phyloP scores from a whole-genome alignment of 176 grass and related monocot species.

The Bothriochloa decipiens region DNA sequence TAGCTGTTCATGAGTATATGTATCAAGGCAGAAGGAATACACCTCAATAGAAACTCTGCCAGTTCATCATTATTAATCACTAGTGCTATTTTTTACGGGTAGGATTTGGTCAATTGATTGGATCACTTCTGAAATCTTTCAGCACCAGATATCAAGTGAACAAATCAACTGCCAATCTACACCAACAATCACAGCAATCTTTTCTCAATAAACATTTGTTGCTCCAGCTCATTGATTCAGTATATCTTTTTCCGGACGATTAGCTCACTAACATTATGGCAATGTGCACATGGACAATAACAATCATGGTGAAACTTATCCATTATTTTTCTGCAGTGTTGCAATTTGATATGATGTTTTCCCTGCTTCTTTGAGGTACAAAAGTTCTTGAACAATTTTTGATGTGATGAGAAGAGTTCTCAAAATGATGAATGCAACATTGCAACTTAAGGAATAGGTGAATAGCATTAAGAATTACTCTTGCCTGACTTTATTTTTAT shows the following conservation, averaged over 20 bases:
- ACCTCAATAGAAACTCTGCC: not conserved
- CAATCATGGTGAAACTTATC: not conserved
- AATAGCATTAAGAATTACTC: not conserved
- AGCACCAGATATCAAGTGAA: not conserved
- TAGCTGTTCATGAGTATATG: not conserved
- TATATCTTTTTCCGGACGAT: not conserved
- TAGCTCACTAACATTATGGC: not conserved
- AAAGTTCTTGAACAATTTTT: not conserved
- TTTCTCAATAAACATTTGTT: not conserved
- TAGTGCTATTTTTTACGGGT: not conserved
- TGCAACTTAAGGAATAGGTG: too few relatives aligned
- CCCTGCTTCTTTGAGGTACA: not conserved
- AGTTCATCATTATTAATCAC: not conserved
- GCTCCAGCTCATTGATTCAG: not conserved
- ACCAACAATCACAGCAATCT: not conserved
- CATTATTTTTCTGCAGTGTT: not conserved
- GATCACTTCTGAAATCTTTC: not conserved
- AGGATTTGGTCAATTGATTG: not conserved
- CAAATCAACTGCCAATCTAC: not conserved
- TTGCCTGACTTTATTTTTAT: too few relatives aligned
- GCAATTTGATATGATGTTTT: not conserved
- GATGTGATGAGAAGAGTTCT: not conserved
- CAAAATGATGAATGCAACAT: not conserved
- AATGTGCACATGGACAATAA: not conserved
- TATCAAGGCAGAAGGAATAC: not conserved